These are phyloP conservation scores for Ambrosiella cleistominuta DNA, from an alignment of 2,329 filamentous ascomycete genomes.

Conservation along the genomic window DNA sequence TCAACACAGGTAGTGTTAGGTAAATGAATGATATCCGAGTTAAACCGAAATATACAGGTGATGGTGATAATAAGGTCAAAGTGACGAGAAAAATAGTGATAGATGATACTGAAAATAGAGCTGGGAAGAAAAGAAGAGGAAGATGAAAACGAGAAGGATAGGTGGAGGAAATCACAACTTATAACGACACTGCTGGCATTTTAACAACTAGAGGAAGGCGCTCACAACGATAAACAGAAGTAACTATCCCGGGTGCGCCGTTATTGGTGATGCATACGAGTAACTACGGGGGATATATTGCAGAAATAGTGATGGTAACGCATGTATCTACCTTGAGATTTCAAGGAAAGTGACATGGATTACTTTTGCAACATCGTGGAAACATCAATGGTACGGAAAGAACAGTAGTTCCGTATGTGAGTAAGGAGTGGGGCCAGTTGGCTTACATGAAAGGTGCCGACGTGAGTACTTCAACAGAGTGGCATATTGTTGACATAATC, in stretches of 20 bases:
- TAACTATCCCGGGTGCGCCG: too few relatives aligned
- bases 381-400: neutral
- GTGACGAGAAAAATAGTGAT: neutral
- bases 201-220: neutral
- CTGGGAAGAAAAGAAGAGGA: neutral
- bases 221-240: too few relatives aligned
- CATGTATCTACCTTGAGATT: too few relatives aligned
- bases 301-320: too few relatives aligned
- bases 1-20: neutral
- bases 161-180: neutral
- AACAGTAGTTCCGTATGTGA: too few relatives aligned
- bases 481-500: too few relatives aligned
- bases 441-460: too few relatives aligned
- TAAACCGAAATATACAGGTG: neutral
- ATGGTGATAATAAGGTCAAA: neutral
- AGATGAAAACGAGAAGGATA: neutral
- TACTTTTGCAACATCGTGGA: neutral
- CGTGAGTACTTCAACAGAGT: too few relatives aligned
- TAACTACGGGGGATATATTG: too few relatives aligned
- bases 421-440: too few relatives aligned
- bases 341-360: too few relatives aligned
- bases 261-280: too few relatives aligned
- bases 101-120: neutral
- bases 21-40: neutral
- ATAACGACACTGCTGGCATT: neutral